Evolutionary conservation across 2,329 filamentous ascomycete genomes (phyloP), one percentile per base, ranked within the genome.

Genomic region (Zalaria obscura): DNA sequence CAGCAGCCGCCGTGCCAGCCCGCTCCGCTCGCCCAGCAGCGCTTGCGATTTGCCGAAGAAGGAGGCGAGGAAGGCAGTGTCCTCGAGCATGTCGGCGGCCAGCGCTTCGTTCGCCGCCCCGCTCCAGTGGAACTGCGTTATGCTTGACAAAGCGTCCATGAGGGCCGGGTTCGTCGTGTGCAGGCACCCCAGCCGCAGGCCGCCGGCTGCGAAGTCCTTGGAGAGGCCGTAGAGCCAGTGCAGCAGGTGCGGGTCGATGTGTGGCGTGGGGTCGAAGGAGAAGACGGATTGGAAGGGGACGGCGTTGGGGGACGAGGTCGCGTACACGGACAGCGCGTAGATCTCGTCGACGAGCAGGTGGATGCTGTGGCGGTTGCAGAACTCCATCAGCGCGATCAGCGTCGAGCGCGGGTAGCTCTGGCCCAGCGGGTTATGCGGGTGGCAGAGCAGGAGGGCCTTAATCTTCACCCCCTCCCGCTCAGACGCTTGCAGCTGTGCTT

Each of bases 381-480:
- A 53, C 11, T 44, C 31, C 40, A 58, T 42, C 18, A 53, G 43
- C 4, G 32, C 52, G 5, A 50, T 47, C 0, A 62, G 25, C 0
- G 51, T 49, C 8, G 43, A 41, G 5, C 36, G 36, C 1, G 57
- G 41, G 42, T 61, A 62, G 45, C 52, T 50, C 38, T 48, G 42
- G 6, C 50, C 53, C 6, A 64, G 49, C n/a, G 66, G 65, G 44
- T 68, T 68, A 48, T 68, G 61, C 10, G 64, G 62, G 42, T 67
- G 64, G 10, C 56, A 61, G 26, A 70, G 46, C 40, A 70, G 45
- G 8, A 71, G 37, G 2, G 61, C 65, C 25, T 55, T 54, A 25
- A 69, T 50, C 1, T 47, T 55, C 4, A 59, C 51, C 0, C 65
- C 65, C 1, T 46, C 40, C 2, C 47, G 35, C 36, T 53, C 37